Evolutionary conservation across 2,329 filamentous ascomycete genomes (phyloP), one percentile per base, ranked within the genome.

Genomic region (Venturia asperata): DNA sequence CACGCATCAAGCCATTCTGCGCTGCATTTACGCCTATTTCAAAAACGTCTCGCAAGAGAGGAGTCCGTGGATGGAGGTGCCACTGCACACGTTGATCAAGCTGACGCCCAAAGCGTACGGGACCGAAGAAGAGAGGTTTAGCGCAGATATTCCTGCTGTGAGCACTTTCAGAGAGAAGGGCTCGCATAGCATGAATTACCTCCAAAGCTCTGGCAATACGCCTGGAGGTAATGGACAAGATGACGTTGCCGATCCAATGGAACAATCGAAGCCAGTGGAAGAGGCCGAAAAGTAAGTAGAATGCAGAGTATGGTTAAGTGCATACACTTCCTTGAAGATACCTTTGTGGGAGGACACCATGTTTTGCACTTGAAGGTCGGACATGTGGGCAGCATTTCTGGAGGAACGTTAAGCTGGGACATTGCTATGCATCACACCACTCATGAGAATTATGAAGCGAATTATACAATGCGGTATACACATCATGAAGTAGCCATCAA

Each of bases 11-110:
- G 94, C 94, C 17, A 93, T 99, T 42, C 82, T 99, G 68, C 87
- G 94, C 67, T 99, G 94, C 80, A 96, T 99, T 72, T 99, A 97
- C 74, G 91, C 94, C 39, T 99, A 99, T 77, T 99, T 97, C 76
- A 96, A 97, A 89, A 96, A 97, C 72, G 91, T 94, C 72, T 88
- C 91, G 64, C 94, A 97, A 77, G 87, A 92, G 71, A 85, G 91
- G 77, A 94, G 90, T 70, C 94, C 94, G 0, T 99, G 94, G 94
- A 96, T 97, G 90, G 93, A 97, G 72, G 94, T 99, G 10, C 94
- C 94, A 7, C 82, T 99, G 67, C 94, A 99, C 76, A 96, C 91
- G 10, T 82, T 99, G 61, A 97, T 99, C 79, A 97, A 97, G 79
- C 83, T 99, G 63, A 97, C 94, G 6, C 94, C 94, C 1, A 87